Percentiles rank a stretch among this genome's conserved stretches.
Evolutionary conservation across 371 early-diverging fungal genomes (phyloP).

Genomic region (Mortierella sp.): DNA sequence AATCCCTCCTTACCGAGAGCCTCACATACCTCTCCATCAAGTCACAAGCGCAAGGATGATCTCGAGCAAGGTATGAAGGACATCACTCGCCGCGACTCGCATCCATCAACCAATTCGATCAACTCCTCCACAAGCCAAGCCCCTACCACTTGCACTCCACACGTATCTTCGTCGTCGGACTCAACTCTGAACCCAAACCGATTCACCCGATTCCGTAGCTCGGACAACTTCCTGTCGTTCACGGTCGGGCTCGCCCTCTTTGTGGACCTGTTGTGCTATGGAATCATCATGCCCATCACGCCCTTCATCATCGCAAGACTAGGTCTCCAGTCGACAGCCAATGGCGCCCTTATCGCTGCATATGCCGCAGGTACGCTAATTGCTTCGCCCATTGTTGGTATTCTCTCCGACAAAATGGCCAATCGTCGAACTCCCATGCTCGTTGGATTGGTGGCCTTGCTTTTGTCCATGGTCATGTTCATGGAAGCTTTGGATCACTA

Average conservation of each 20-base stretch:
- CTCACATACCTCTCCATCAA: not conserved
- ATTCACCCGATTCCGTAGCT: constrained; percentile 24
- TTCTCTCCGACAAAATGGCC: constrained; percentile 40
- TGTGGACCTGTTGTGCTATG: constrained; percentile 47
- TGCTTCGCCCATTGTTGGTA: constrained; percentile 32
- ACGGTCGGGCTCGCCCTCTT: constrained; percentile 38
- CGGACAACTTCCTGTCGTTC: constrained; percentile 27
- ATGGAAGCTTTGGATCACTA: constrained; percentile 61
- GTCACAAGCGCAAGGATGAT: not conserved
- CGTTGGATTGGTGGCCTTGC: constrained; percentile 62
- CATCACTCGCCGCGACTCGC: not conserved
- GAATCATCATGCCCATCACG: constrained; percentile 48
- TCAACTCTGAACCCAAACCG: not conserved
- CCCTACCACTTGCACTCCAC: not conserved
- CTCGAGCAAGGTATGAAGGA: constrained; percentile 10
- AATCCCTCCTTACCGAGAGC: not conserved
- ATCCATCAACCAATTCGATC: too few species aligned
- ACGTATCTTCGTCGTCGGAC: not conserved
- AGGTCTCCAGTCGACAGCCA: constrained; percentile 35
- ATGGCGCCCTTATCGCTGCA: constrained; percentile 39
- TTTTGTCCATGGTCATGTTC: constrained; percentile 67
- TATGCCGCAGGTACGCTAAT: constrained; percentile 36
- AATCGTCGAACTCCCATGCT: constrained; percentile 64
- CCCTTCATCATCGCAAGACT: constrained; percentile 36
- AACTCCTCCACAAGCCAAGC: not conserved